Percentiles rank a stretch among this genome's conserved stretches.
Conservation (phyloP, 352 stramenopile species). For the Sclerospora graminicola region DNA sequence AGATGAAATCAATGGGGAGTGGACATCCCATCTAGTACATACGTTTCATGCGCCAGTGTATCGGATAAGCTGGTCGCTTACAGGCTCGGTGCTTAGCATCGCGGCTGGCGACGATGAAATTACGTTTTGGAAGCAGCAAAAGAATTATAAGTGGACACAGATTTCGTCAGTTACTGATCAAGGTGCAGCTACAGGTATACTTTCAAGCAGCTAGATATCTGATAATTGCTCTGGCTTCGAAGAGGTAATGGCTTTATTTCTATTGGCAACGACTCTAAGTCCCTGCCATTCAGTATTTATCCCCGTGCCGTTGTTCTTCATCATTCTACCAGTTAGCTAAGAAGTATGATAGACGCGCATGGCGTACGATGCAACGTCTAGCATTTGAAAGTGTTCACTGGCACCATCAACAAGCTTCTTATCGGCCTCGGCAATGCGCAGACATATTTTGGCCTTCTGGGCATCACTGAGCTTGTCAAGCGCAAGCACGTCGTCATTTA, state of each 20-base stretch:
- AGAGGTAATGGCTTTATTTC: not conserved
- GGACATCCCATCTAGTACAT: slow-evolving; percentile 51
- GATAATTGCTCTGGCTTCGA: not conserved
- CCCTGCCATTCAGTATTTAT: slow-evolving; percentile 9
- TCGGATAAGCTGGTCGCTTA: slow-evolving; percentile 78
- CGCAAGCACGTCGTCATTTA: slow-evolving; percentile 76
- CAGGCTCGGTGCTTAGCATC: slow-evolving; percentile 51
- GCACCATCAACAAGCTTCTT: slow-evolving; percentile 94
- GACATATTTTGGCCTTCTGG: slow-evolving; percentile 89
- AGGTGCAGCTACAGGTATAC: slow-evolving; percentile 27
- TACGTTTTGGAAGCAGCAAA: slow-evolving; percentile 74
- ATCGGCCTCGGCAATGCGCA: slow-evolving; percentile 93
- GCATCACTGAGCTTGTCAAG: slow-evolving; percentile 77
- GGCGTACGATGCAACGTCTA: slow-evolving; percentile 88
- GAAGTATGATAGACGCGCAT: slow-evolving; percentile 60
- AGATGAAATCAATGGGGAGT: slow-evolving; percentile 46
- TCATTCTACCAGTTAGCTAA: not conserved
- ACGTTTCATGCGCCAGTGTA: slow-evolving; percentile 68
- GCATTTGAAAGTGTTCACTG: slow-evolving; percentile 94
- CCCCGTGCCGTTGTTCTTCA: not conserved
- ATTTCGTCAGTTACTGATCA: slow-evolving; percentile 69
- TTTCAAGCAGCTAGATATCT: slow-evolving; percentile 17
- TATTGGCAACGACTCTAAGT: slow-evolving; percentile 2
- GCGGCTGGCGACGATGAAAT: slow-evolving; percentile 59
- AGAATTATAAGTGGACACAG: slow-evolving; percentile 50